These are phyloP conservation scores for Oehlia diaphana DNA, from an alignment of 192 early-diverging fungal species.

Conservation along the genomic window DNA sequence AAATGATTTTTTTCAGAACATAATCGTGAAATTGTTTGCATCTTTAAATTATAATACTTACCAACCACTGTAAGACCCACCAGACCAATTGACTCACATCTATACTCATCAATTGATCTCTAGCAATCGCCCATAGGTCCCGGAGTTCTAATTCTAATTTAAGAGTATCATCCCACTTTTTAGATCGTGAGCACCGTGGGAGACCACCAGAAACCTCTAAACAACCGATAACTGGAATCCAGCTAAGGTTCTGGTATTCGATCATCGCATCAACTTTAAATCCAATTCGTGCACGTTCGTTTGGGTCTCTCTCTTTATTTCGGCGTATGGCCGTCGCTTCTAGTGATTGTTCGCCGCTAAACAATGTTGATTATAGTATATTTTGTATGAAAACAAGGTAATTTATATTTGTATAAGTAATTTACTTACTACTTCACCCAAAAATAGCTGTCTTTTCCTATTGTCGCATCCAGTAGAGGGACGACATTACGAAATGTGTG, in stretches of 20 bases:
- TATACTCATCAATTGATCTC: constrained; percentile 22
- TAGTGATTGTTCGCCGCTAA: constrained; percentile 33
- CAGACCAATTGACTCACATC: constrained; percentile 20
- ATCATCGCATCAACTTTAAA: constrained; percentile 31
- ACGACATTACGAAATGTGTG: constrained; percentile 20
- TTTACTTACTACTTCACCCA: constrained; percentile 30
- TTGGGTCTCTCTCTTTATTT: constrained; percentile 32
- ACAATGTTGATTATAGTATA: not conserved
- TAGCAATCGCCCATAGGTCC: constrained; percentile 27
- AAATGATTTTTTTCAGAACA: no score
- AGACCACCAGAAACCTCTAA: constrained; percentile 33
- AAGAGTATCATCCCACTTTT: constrained; percentile 32
- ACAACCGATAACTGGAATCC: constrained; percentile 30
- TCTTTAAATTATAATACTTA: no score
- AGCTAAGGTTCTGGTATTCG: constrained; percentile 32
- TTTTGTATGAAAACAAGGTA: constrained; percentile 16
- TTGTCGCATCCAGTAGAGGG: constrained; percentile 18
- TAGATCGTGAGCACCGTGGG: constrained; percentile 28
- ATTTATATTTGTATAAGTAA: constrained; percentile 25
- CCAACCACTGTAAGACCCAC: no score
- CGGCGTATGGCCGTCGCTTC: constrained; percentile 24
- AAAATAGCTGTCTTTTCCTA: constrained; percentile 20
- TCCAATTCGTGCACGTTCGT: constrained; percentile 27
- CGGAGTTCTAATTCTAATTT: constrained; percentile 30
- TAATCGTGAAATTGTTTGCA: no score